Percentiles rank a stretch among this genome's conserved stretches.
These are phyloP conservation scores for Neurospora sp. DNA, from an alignment of 495 filamentous ascomycete species.

Conservation along the genomic window DNA sequence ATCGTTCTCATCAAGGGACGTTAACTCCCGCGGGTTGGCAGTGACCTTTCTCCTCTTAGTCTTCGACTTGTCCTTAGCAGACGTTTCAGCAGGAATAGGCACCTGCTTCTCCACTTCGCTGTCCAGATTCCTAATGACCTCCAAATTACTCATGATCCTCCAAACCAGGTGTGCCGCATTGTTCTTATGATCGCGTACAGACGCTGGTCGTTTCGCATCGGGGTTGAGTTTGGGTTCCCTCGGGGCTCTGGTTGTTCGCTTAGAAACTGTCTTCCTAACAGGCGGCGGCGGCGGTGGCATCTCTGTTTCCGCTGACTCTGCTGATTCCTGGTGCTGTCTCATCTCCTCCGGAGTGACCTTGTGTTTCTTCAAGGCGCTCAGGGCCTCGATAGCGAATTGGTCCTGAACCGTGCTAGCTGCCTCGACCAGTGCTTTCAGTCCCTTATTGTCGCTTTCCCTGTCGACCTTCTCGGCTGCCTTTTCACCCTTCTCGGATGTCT, in stretches of 20 bases:
- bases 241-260: not conserved
- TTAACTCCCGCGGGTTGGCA: not conserved
- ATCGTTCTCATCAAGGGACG: not conserved
- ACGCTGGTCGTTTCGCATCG: conserved; percentile 23
- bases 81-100: not conserved
- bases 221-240: conserved; percentile 19
- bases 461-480: conserved; percentile 1
- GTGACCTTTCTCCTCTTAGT: not conserved
- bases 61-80: not conserved
- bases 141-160: conserved; percentile 18
- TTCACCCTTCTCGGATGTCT: conserved; percentile 9
- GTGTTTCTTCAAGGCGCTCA: not conserved
- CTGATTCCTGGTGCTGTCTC: not conserved
- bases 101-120: not conserved
- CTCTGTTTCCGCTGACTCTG: not conserved
- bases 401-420: not conserved
- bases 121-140: not conserved
- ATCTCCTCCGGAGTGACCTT: not conserved
- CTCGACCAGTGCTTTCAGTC: not conserved
- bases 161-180: conserved; percentile 26
- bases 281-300: conserved; percentile 3
- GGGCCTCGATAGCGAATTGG: not conserved
- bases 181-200: conserved; percentile 24
- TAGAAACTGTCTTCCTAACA: not conserved
- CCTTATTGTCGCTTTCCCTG: not conserved